These are phyloP conservation scores for Dillenia suffruticosa DNA, from an alignment of 164 flowering plant species.

Conservation along the genomic window DNA sequence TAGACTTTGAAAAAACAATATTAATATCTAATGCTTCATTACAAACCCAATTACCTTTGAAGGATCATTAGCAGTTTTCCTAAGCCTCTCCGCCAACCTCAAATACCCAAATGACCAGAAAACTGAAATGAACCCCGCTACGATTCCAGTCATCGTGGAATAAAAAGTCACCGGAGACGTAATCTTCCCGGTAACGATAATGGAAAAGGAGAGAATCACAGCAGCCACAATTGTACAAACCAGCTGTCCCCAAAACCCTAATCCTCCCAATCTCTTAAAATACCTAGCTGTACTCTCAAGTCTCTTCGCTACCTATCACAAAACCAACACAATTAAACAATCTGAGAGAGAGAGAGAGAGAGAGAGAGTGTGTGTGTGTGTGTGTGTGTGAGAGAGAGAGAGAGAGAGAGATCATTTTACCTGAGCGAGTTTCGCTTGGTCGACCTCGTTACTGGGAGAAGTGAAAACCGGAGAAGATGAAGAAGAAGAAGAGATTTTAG, in stretches of 20 bases:
- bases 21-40: too few relatives aligned
- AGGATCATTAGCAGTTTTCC: conserved; percentile 77
- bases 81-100: conserved; percentile 77
- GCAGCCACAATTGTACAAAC: conserved; percentile 85
- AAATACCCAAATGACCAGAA: conserved; percentile 97
- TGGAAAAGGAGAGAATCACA: conserved; percentile 85
- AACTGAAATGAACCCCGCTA: conserved; percentile 86
- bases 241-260: conserved; percentile 97
- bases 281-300: conserved; percentile 78
- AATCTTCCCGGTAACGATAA: conserved; percentile 69
- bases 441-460: conserved; percentile 48
- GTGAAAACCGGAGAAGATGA: conserved; percentile 24
- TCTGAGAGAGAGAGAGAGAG: neutral
- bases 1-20: too few relatives aligned
- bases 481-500: conserved; percentile 22
- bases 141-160: conserved; percentile 86
- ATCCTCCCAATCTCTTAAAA: conserved; percentile 81
- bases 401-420: conserved; percentile 20
- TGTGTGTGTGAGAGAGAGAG: neutral
- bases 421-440: conserved; percentile 82
- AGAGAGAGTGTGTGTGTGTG: neutral
- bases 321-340: neutral
- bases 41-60: conserved; percentile 57
- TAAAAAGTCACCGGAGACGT: conserved; percentile 86
- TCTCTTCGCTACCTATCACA: conserved; percentile 78